Percentiles rank a stretch among this genome's conserved stretches.
These are phyloP conservation scores for Periconia sp. DNA, from an alignment of 2,329 filamentous ascomycete species.

Conservation along the genomic window DNA sequence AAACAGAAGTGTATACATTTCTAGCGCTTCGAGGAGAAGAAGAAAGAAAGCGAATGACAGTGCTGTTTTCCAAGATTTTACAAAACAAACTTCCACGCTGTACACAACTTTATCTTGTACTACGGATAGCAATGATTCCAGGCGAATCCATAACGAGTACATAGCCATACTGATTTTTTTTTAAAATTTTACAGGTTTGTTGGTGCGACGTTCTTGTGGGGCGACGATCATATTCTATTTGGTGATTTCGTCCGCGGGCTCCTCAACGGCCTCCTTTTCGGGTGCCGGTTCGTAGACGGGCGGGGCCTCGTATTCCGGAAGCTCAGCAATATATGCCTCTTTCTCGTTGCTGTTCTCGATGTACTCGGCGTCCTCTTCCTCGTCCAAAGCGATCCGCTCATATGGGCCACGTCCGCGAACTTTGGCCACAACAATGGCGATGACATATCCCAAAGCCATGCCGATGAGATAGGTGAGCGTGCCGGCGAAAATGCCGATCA, in stretches of 20 bases:
- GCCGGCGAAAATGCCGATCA: slow-evolving; percentile 69
- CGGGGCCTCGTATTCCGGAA: slow-evolving; percentile 41
- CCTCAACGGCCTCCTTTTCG: slow-evolving; percentile 35
- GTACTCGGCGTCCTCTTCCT: slow-evolving; percentile 21
- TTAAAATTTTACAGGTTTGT: no score
- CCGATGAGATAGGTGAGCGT: slow-evolving; percentile 67
- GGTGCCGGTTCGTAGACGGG: slow-evolving; percentile 41
- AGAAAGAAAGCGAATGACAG: not conserved
- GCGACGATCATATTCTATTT: no score
- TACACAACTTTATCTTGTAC: no score
- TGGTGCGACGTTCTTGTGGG: no score
- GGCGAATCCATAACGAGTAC: no score
- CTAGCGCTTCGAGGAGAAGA: not conserved
- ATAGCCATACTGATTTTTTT: no score
- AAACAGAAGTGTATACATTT: no score
- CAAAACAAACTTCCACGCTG: no score
- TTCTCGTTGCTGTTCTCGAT: slow-evolving; percentile 28
- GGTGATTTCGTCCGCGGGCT: not conserved
- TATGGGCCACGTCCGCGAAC: slow-evolving; percentile 50
- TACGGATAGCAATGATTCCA: no score
- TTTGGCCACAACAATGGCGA: slow-evolving; percentile 61
- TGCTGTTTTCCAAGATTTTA: not conserved
- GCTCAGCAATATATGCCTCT: slow-evolving; percentile 31
- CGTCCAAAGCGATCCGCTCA: slow-evolving; percentile 35
- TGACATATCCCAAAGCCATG: slow-evolving; percentile 65